Percentiles rank a stretch among this genome's conserved stretches.
phyloP scores from a whole-genome alignment of 192 early-diverging fungal genomes.

The Gryganskiella cystojenkinii region DNA sequence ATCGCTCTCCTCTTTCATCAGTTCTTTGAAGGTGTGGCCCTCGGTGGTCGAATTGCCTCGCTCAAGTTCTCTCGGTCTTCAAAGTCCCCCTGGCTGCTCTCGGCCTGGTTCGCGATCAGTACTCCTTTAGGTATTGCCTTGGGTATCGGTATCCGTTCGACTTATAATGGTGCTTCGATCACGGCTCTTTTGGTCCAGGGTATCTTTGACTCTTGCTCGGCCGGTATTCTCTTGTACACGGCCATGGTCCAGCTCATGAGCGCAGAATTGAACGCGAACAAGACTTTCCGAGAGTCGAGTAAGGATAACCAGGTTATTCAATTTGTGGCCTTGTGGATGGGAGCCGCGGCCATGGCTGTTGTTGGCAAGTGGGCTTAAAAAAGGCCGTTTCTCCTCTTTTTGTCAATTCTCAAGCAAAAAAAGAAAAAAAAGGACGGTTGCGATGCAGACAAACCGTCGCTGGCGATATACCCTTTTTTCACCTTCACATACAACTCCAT shows the following conservation, averaged over 20 bases:
- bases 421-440: too few species aligned
- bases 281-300: constrained; percentile 56
- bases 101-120: constrained; percentile 73
- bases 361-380: constrained; percentile 80
- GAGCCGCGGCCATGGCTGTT: constrained; percentile 81
- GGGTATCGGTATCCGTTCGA: constrained; percentile 75
- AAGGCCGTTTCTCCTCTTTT: too few species aligned
- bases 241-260: constrained; percentile 80
- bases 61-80: constrained; percentile 63
- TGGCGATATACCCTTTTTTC: too few species aligned
- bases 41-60: constrained; percentile 65
- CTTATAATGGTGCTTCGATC: constrained; percentile 66
- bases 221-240: constrained; percentile 86
- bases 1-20: constrained; percentile 70
- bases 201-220: constrained; percentile 80
- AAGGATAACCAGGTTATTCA: constrained; percentile 52
- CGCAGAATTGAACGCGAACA: constrained; percentile 71
- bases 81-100: constrained; percentile 63
- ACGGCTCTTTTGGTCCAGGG: constrained; percentile 74
- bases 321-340: constrained; percentile 73
- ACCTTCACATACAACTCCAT: too few species aligned
- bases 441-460: too few species aligned
- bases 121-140: constrained; percentile 86
- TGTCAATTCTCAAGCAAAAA: too few species aligned
- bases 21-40: constrained; percentile 82